Evolutionary conservation across 2,329 filamentous ascomycete species (phyloP).

Genomic region (Ceratocystis papillata): DNA sequence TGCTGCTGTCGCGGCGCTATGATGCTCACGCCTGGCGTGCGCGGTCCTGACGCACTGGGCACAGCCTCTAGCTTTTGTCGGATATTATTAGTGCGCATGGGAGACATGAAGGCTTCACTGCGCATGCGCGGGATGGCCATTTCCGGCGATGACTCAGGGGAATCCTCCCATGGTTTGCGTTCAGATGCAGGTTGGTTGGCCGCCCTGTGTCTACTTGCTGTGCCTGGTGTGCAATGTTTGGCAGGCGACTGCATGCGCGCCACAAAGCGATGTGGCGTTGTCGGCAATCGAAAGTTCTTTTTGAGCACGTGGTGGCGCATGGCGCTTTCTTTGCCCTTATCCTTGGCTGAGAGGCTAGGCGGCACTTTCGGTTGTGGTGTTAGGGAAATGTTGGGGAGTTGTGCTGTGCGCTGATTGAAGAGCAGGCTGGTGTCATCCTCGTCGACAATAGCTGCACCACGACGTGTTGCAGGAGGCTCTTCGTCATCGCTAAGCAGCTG

Average conservation of each 20-base stretch:
- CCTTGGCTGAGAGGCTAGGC: slow-evolving; percentile 26
- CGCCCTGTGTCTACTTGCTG: neutral
- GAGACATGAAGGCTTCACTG: slow-evolving; percentile 75
- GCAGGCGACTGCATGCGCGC: slow-evolving; percentile 33
- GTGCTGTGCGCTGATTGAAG: slow-evolving; percentile 43
- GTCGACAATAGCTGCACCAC: slow-evolving; percentile 29
- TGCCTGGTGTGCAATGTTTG: neutral
- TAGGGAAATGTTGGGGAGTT: slow-evolving; percentile 44
- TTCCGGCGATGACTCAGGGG: slow-evolving; percentile 63
- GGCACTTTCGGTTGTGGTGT: slow-evolving; percentile 52
- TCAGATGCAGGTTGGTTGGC: neutral
- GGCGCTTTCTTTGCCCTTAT: slow-evolving; percentile 50
- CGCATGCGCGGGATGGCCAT: slow-evolving; percentile 72
- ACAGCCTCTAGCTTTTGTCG: slow-evolving; percentile 36
- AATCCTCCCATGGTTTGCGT: slow-evolving; percentile 29
- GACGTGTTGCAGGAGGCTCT: slow-evolving; percentile 28
- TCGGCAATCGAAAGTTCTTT: slow-evolving; percentile 88
- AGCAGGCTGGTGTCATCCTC: slow-evolving; percentile 40
- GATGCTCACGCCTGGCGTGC: slow-evolving; percentile 76
- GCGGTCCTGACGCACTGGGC: slow-evolving; percentile 36
- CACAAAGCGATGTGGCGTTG: slow-evolving; percentile 59
- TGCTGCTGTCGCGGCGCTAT: slow-evolving; percentile 50
- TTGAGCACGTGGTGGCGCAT: slow-evolving; percentile 85
- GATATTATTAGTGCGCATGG: slow-evolving; percentile 37
- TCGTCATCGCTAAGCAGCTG: slow-evolving; percentile 33